Percentiles rank a stretch among this genome's conserved stretches.
Conservation (phyloP, 2,329 filamentous ascomycete genomes). For the Cladophialophora yegresii region DNA sequence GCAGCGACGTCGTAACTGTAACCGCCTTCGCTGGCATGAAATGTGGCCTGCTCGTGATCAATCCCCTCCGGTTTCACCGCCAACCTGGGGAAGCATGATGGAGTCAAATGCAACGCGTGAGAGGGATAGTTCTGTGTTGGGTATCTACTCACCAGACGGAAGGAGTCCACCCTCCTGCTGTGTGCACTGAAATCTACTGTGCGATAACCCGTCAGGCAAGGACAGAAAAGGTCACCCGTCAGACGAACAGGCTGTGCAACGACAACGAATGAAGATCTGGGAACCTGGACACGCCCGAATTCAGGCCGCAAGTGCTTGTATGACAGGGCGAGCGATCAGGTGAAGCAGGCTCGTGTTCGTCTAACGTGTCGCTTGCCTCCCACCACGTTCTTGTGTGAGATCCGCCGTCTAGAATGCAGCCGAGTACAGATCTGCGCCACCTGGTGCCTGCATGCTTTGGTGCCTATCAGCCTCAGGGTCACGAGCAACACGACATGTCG, state of each 20-base stretch:
- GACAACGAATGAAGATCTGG: neutral
- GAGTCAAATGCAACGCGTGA: neutral
- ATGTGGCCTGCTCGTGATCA: neutral
- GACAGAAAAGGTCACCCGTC: neutral
- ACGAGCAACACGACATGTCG: neutral
- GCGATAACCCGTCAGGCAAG: neutral
- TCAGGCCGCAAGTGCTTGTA: neutral
- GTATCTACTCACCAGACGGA: neutral
- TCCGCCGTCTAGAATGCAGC: neutral
- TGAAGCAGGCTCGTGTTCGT: neutral
- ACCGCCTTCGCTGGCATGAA: neutral
- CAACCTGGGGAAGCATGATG: neutral
- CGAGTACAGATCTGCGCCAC: neutral
- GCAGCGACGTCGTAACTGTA: neutral
- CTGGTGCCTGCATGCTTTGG: neutral
- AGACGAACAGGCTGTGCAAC: neutral
- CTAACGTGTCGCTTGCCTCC: neutral
- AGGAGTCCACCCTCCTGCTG: neutral
- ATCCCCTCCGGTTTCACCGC: neutral
- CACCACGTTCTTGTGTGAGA: neutral
- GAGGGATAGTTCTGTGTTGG: neutral
- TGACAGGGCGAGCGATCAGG: neutral
- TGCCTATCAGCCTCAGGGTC: neutral
- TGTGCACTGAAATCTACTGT: neutral
- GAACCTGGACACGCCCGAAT: neutral